Conservation (phyloP, 2,329 filamentous ascomycete genomes). For the Cytospora paraplurivora region DNA sequence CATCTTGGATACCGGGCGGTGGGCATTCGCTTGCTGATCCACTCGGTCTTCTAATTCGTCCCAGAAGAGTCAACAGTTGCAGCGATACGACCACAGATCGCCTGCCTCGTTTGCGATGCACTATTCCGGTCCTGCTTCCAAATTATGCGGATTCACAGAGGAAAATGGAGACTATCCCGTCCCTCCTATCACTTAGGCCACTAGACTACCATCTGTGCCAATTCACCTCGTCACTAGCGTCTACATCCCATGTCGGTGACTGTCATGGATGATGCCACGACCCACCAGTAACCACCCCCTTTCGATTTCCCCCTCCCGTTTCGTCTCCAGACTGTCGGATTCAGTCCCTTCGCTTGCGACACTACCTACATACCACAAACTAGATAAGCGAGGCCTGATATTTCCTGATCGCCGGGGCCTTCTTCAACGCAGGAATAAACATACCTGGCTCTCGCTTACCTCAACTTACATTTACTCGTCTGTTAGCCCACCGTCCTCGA, state of each 20-base stretch:
- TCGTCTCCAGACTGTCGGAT: conserved; percentile 31
- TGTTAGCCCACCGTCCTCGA: neutral
- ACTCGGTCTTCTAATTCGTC: neutral
- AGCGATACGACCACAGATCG: conserved; percentile 4
- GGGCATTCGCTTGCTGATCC: neutral
- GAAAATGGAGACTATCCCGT: conserved; percentile 7
- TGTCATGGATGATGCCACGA: conserved; percentile 19
- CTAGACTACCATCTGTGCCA: conserved; percentile 14
- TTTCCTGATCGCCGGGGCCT: conserved; percentile 17
- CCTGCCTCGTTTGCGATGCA: neutral
- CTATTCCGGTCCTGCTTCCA: neutral
- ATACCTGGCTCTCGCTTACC: conserved; percentile 17
- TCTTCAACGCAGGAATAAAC: conserved; percentile 4
- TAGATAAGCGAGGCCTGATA: conserved; percentile 29
- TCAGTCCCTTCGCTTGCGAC: conserved; percentile 21
- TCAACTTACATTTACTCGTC: conserved; percentile 15
- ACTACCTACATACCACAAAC: conserved; percentile 23
- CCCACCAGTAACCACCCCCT: conserved; percentile 18
- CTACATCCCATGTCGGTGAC: conserved; percentile 25
- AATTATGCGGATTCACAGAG: neutral
- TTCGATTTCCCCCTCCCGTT: conserved; percentile 21
- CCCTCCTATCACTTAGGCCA: conserved; percentile 3
- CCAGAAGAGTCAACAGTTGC: neutral
- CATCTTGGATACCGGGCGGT: neutral
- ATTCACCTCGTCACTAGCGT: conserved; percentile 27